Evolutionary conservation across 2,329 filamentous ascomycete species (phyloP).

Genomic region (Paraphoma sp.): DNA sequence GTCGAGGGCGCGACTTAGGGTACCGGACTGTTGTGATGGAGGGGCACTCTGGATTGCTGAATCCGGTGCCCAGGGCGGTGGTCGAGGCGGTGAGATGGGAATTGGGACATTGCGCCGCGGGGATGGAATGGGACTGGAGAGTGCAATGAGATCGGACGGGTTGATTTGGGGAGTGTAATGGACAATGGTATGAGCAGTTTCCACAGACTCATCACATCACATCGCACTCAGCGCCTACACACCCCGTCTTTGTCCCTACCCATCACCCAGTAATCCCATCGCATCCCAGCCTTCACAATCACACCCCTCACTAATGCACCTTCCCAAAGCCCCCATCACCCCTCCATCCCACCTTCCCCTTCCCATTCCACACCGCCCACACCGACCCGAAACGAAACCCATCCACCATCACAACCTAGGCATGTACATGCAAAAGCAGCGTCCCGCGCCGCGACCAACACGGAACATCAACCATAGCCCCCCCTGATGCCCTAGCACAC

Average conservation of each 20-base stretch:
- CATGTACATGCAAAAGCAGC: too few relatives aligned
- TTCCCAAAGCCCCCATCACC: neutral
- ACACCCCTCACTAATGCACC: neutral
- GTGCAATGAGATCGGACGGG: too few relatives aligned
- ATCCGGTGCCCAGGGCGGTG: neutral
- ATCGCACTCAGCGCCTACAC: neutral
- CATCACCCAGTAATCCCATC: neutral
- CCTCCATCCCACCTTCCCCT: neutral
- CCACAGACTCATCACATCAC: too few relatives aligned
- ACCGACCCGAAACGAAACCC: neutral
- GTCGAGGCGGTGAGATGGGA: neutral
- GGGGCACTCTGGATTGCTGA: neutral
- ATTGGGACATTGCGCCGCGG: neutral
- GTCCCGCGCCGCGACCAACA: too few relatives aligned
- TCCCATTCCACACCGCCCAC: neutral
- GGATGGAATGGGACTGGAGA: too few relatives aligned
- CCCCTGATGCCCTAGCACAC: neutral
- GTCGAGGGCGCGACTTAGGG: neutral
- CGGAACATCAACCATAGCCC: too few relatives aligned
- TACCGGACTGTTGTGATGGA: neutral
- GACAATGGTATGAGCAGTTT: too few relatives aligned
- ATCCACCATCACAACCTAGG: too few relatives aligned
- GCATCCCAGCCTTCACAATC: too few relatives aligned
- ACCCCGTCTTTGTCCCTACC: neutral
- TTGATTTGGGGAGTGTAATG: too few relatives aligned